phyloP scores from a whole-genome alignment of 2,329 filamentous ascomycete species.

The Sporothrix curviconia region DNA sequence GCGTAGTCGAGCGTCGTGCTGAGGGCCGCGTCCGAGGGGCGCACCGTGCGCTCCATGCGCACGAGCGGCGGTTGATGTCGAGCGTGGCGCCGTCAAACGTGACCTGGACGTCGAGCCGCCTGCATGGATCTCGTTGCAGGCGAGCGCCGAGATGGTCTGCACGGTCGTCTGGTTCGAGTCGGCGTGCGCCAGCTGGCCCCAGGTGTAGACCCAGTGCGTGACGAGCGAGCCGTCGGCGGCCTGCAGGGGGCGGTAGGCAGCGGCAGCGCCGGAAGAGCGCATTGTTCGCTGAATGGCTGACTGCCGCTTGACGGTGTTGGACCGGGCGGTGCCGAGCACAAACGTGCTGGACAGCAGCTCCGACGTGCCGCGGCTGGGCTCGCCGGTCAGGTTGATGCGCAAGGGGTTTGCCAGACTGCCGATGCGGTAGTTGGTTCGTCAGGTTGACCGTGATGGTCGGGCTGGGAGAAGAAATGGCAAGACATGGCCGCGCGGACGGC shows the following conservation, averaged over 20 bases:
- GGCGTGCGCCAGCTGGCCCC: constrained; percentile 27
- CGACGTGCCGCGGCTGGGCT: constrained; percentile 7
- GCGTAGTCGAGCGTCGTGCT: constrained; percentile 25
- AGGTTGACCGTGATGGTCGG: constrained; percentile 23
- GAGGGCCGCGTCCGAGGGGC: constrained; percentile 21
- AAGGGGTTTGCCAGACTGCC: constrained; percentile 19
- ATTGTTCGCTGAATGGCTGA: constrained; percentile 13
- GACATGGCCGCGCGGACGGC: constrained; percentile 29
- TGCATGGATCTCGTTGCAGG: constrained; percentile 32
- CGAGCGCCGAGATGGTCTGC: constrained; percentile 27
- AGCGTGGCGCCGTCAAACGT: constrained; percentile 20
- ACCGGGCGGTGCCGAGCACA: constrained; percentile 14
- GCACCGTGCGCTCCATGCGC: constrained; percentile 22
- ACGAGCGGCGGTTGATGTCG: constrained; percentile 27
- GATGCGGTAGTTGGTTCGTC: constrained; percentile 18
- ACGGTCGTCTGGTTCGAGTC: constrained; percentile 24
- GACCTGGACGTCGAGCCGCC: constrained; percentile 19
- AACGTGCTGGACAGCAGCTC: constrained; percentile 20
- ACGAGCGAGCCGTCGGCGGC: constrained; percentile 17
- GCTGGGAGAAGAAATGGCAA: constrained; percentile 22
- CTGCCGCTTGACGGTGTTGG: not conserved
- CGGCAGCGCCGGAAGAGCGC: constrained; percentile 24
- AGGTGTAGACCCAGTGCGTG: constrained; percentile 30
- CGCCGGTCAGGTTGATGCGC: constrained; percentile 20
- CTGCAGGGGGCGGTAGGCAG: constrained; percentile 19